A percentile compares a stretch with the other conserved stretches of the same genome.
These are phyloP conservation scores for Parsonsia alboflavescens DNA, from an alignment of 257 asterid genomes.

Conservation along the genomic window DNA sequence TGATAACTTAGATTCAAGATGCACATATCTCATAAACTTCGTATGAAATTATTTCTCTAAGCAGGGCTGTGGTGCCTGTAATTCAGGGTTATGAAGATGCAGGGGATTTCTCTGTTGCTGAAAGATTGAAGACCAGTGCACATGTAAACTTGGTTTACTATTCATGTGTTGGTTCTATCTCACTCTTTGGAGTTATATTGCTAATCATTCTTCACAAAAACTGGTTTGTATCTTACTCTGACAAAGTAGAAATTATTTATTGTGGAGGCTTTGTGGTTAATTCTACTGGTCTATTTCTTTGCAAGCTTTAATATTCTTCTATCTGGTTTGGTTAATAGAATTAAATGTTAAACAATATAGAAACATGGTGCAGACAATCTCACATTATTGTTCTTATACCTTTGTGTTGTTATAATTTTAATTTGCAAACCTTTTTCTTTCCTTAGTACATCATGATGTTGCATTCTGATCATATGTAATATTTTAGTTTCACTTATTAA, in stretches of 20 bases:
- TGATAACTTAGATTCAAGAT: constrained; percentile 2
- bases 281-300: not conserved
- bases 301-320: not conserved
- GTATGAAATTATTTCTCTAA: constrained; percentile 46
- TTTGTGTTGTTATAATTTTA: not conserved
- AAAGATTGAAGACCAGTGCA: constrained; percentile 64
- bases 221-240: constrained; percentile 46
- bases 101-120: constrained; percentile 68
- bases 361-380: not conserved
- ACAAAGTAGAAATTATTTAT: not conserved
- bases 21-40: constrained; percentile 31
- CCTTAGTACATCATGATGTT: not conserved
- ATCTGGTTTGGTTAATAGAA: not conserved
- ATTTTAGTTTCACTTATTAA: not conserved
- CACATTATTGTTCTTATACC: not conserved
- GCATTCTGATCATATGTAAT: not conserved
- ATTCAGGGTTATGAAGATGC: constrained; percentile 90
- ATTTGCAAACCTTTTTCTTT: not conserved
- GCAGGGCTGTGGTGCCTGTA: constrained; percentile 86
- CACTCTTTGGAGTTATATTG: constrained; percentile 48
- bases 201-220: constrained; percentile 44
- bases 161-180: constrained; percentile 49
- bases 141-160: constrained; percentile 65
- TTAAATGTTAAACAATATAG: not conserved
- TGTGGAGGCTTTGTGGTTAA: not conserved